Conservation (phyloP, 2,329 filamentous ascomycete genomes). For the Fusarium liriodendri region DNA sequence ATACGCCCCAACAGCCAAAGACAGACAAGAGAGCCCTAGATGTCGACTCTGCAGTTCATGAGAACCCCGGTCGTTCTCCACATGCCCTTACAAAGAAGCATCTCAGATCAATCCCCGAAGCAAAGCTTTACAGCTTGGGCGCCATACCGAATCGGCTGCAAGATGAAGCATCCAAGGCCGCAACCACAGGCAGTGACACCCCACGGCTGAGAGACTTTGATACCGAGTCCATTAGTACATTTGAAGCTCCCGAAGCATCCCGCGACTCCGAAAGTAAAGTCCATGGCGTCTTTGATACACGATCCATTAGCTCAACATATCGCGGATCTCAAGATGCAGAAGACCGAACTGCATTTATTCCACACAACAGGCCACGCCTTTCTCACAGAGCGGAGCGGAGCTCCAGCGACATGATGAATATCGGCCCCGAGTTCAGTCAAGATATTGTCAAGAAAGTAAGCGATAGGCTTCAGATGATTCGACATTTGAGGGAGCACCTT, state of each 20-base stretch:
- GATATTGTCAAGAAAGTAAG: constrained; percentile 34
- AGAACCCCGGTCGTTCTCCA: background rate
- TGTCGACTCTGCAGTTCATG: background rate
- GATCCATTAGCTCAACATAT: constrained; percentile 22
- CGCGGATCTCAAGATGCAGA: constrained; percentile 22
- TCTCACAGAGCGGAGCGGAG: background rate
- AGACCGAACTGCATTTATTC: background rate
- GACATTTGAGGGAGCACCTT: constrained; percentile 26
- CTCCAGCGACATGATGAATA: constrained; percentile 10
- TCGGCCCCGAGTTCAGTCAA: constrained; percentile 10
- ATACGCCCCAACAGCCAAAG: background rate
- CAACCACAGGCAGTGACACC: constrained; percentile 29
- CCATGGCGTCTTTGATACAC: constrained; percentile 37
- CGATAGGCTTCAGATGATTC: constrained; percentile 32
- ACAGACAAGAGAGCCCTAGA: background rate
- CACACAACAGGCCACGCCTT: background rate
- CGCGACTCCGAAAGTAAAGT: constrained; percentile 1
- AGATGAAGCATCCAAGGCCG: constrained; percentile 28
- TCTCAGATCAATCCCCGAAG: constrained; percentile 18
- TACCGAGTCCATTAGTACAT: background rate
- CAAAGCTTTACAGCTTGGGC: constrained; percentile 25
- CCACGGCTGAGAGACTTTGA: constrained; percentile 8
- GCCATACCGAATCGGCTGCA: constrained; percentile 8
- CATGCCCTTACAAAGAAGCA: constrained; percentile 23
- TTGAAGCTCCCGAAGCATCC: background rate